phyloP scores from a whole-genome alignment of 2,329 filamentous ascomycete genomes.

The Cryphonectria japonica region DNA sequence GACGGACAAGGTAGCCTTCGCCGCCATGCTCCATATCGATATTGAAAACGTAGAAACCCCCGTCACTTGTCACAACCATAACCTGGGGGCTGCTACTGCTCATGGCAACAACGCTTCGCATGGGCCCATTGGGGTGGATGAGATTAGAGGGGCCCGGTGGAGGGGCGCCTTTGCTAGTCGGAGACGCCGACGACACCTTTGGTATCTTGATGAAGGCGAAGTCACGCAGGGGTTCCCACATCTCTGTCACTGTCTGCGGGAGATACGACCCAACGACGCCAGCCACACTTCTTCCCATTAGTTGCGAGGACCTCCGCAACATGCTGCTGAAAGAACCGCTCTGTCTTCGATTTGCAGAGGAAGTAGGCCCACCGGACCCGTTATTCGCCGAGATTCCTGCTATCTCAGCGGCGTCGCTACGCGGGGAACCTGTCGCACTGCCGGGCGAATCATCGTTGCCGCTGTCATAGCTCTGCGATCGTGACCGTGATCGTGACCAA shows the following conservation, averaged over 20 bases:
- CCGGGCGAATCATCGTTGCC: slow-evolving; percentile 57
- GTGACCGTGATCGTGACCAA: slow-evolving; percentile 56
- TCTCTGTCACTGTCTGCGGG: slow-evolving; percentile 91
- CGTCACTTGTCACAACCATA: slow-evolving; percentile 97
- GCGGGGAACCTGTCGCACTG: slow-evolving; percentile 49
- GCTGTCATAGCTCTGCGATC: slow-evolving; percentile 59
- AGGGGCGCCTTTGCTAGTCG: slow-evolving; percentile 33
- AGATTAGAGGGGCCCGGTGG: slow-evolving; percentile 32
- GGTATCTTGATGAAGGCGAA: slow-evolving; percentile 97
- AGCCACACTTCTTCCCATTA: slow-evolving; percentile 86
- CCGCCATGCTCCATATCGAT: slow-evolving; percentile 94
- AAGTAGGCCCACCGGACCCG: slow-evolving; percentile 34
- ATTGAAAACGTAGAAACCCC: slow-evolving; percentile 91
- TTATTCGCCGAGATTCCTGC: slow-evolving; percentile 34
- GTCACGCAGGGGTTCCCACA: slow-evolving; percentile 94
- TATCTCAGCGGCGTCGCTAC: slow-evolving; percentile 51
- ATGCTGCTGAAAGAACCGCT: slow-evolving; percentile 88
- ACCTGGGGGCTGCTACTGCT: slow-evolving; percentile 92
- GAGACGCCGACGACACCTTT: slow-evolving; percentile 49
- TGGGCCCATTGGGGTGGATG: slow-evolving; percentile 46
- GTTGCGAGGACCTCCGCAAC: slow-evolving; percentile 91
- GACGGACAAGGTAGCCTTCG: slow-evolving; percentile 87
- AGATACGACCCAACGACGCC: slow-evolving; percentile 90
- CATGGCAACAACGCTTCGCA: slow-evolving; percentile 95
- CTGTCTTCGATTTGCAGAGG: slow-evolving; percentile 47